Percentiles rank a stretch among this genome's conserved stretches.
Evolutionary conservation across 345 rosid species (phyloP).

Genomic region (Linum trigynum): DNA sequence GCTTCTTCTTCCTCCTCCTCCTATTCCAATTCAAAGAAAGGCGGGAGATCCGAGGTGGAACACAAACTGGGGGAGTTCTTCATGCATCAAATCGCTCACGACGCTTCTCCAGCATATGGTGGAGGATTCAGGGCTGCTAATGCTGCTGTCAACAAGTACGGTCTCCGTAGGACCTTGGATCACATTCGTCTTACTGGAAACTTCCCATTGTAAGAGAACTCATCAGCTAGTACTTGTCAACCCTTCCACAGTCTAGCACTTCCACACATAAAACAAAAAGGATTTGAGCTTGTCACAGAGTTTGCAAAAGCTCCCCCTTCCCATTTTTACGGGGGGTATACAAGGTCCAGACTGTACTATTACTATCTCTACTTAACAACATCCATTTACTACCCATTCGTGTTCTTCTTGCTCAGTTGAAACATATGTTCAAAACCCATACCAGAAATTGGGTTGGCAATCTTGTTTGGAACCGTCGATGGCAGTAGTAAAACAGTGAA

Average conservation of each 20-base stretch:
- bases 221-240: background rate
- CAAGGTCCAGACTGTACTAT: background rate
- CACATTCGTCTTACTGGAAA: conserved; percentile 55
- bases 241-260: background rate
- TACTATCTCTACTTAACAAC: conserved; percentile 3
- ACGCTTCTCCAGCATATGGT: conserved; percentile 81
- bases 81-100: conserved; percentile 72
- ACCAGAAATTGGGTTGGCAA: too few species aligned
- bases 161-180: conserved; percentile 56
- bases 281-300: conserved; percentile 13
- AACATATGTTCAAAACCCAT: too few species aligned
- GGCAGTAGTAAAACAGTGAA: too few species aligned
- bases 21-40: conserved; percentile 43
- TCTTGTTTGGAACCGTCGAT: too few species aligned
- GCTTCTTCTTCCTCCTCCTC: conserved; percentile 37
- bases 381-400: background rate
- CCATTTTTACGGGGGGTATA: conserved; percentile 6
- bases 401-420: background rate
- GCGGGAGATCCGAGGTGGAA: conserved; percentile 52
- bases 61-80: conserved; percentile 81
- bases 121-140: conserved; percentile 73
- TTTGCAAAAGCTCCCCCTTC: conserved; percentile 9
- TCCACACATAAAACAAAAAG: background rate
- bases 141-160: conserved; percentile 70
- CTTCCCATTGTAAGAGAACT: conserved; percentile 51